Evolutionary conservation across 352 stramenopile species (phyloP).

Genomic region (Globisporangium viniferum): DNA sequence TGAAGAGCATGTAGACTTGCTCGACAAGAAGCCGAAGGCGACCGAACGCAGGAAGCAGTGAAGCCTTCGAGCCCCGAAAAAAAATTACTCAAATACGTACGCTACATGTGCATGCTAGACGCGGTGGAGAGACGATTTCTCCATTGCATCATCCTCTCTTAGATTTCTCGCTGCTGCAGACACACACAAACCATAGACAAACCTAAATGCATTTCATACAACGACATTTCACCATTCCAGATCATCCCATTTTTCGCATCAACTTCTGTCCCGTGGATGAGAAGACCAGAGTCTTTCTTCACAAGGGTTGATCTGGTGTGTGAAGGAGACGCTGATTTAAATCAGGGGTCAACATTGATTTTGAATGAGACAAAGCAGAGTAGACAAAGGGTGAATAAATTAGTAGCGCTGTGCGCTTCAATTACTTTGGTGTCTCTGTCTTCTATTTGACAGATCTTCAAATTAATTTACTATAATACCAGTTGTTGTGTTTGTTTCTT

Average conservation of each 20-base stretch:
- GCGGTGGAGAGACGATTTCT: not conserved
- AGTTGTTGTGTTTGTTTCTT: constrained; percentile 3
- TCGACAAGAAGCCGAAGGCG: not conserved
- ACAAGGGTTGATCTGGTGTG: no score
- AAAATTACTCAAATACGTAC: not conserved
- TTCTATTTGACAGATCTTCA: constrained; percentile 9
- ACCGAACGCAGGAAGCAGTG: not conserved
- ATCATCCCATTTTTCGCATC: not conserved
- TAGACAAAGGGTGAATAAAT: constrained; percentile 13
- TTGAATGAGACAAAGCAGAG: not conserved
- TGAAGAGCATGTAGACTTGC: constrained; percentile 63
- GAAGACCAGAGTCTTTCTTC: no score
- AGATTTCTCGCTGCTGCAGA: constrained; percentile 6
- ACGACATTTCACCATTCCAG: not conserved
- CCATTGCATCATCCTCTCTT: constrained; percentile 1
- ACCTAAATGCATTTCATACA: not conserved
- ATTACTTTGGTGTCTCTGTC: constrained; percentile 9
- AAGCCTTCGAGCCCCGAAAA: not conserved
- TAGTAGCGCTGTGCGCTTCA: constrained; percentile 5
- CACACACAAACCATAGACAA: constrained; percentile 9
- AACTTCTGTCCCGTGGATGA: not conserved
- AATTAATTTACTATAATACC: constrained; percentile 16
- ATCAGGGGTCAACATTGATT: not conserved
- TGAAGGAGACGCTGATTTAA: not conserved
- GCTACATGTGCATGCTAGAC: not conserved